Conservation (phyloP, 2,329 filamentous ascomycete genomes). For the Alternaria burnsii region DNA sequence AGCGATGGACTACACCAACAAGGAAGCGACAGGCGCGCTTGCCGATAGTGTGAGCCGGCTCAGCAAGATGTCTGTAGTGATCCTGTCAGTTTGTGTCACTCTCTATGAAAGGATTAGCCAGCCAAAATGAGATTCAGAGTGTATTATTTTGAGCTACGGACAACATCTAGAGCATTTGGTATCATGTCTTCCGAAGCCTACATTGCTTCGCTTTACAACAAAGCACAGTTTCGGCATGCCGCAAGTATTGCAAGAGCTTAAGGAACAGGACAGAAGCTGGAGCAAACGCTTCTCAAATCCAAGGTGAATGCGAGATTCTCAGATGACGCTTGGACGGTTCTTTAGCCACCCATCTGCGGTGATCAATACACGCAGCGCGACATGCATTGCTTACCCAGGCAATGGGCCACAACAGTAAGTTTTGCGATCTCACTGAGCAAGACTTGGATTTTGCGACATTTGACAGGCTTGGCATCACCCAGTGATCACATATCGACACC, state of each 20-base stretch:
- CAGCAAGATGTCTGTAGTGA: not conserved
- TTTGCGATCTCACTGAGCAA: not conserved
- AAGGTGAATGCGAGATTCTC: conserved; percentile 2
- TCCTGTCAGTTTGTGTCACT: not conserved
- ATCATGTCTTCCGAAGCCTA: not conserved
- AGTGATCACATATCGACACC: not conserved
- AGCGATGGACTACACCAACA: not conserved
- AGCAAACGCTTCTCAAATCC: not conserved
- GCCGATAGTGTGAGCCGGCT: not conserved
- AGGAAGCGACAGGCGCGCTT: not conserved
- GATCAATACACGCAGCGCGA: not conserved
- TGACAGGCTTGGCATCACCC: not conserved
- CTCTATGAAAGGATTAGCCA: not conserved
- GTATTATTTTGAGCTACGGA: not conserved
- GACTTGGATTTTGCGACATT: not conserved
- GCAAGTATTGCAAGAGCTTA: not conserved
- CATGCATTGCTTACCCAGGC: not conserved
- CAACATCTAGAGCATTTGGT: not conserved
- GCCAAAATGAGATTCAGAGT: not conserved
- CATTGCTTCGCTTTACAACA: not conserved
- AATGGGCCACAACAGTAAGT: not conserved
- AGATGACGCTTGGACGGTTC: not conserved
- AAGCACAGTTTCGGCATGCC: not conserved
- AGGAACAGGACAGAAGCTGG: not conserved
- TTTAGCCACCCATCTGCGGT: not conserved